Conservation (phyloP, 1,284 basidiomycete genomes). For the Cutaneotrichosporon spelunceum region DNA sequence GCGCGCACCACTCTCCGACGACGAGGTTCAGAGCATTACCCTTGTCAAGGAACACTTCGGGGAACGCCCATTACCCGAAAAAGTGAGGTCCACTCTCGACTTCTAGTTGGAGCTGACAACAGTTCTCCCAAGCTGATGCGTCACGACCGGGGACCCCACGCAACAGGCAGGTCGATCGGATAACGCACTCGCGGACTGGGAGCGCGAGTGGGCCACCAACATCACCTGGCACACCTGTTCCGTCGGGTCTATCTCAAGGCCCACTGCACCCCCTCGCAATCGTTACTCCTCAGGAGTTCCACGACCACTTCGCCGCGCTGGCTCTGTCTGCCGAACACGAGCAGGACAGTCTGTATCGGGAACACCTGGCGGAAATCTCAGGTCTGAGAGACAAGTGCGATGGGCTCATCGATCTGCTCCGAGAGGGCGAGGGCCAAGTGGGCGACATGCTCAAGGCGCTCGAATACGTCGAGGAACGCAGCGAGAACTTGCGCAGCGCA, state of each 20-base stretch:
- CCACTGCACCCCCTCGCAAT: conserved; percentile 57
- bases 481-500: conserved; percentile 80
- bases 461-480: conserved; percentile 79
- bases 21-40: conserved; percentile 65
- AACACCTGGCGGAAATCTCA: conserved; percentile 70
- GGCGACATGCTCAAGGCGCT: conserved; percentile 75
- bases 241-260: conserved; percentile 25
- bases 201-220: conserved; percentile 23
- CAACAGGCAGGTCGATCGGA: conserved; percentile 4
- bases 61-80: conserved; percentile 63
- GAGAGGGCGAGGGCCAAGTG: conserved; percentile 69
- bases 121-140: conserved; percentile 35
- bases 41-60: conserved; percentile 64
- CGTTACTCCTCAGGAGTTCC: conserved; percentile 84
- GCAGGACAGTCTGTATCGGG: conserved; percentile 83
- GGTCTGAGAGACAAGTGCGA: conserved; percentile 74
- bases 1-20: conserved; percentile 68
- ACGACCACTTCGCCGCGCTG: conserved; percentile 86
- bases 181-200: conserved; percentile 14
- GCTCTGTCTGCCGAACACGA: conserved; percentile 83
- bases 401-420: conserved; percentile 63
- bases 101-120: conserved; percentile 1
- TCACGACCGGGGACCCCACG: conserved; percentile 38
- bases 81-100: conserved; percentile 60
- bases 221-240: conserved; percentile 15